A percentile compares a stretch with the other conserved stretches of the same genome.
These are phyloP conservation scores for Chrysopogon serrulatus DNA, from an alignment of 176 grass and related monocot genomes.

Conservation along the genomic window DNA sequence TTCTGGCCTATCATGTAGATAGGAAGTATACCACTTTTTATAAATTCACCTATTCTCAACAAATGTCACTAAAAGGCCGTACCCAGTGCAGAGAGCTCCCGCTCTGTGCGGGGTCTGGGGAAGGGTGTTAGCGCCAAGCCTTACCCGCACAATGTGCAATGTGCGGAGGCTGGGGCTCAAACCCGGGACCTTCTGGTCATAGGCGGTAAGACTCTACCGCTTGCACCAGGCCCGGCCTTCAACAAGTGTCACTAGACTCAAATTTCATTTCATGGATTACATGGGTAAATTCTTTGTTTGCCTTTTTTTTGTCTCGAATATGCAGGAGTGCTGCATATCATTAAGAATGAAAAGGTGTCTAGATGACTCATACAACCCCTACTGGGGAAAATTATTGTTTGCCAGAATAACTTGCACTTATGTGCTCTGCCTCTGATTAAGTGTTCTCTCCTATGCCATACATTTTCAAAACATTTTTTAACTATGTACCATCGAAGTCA, in stretches of 20 bases:
- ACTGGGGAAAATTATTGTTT: neutral
- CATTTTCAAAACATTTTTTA: neutral
- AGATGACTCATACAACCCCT: neutral
- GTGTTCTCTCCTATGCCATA: neutral
- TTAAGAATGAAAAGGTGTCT: neutral
- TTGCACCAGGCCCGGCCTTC: too few relatives aligned
- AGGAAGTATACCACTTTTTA: neutral
- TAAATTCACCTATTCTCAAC: neutral
- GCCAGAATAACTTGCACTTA: neutral
- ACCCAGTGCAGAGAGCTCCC: too few relatives aligned
- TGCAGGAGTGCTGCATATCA: neutral
- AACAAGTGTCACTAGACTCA: too few relatives aligned
- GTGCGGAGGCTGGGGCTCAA: too few relatives aligned
- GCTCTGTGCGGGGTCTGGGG: too few relatives aligned
- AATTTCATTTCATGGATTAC: neutral
- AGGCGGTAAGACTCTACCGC: too few relatives aligned
- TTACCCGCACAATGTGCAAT: too few relatives aligned
- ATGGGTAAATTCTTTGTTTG: neutral
- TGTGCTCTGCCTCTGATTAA: neutral
- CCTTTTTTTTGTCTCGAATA: neutral
- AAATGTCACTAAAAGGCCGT: too few relatives aligned
- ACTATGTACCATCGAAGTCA: neutral
- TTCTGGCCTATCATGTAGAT: neutral
- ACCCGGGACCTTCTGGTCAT: too few relatives aligned
- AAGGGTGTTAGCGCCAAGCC: too few relatives aligned